Conservation (phyloP, 352 stramenopile species). For the Phytophthora ohioensis region DNA sequence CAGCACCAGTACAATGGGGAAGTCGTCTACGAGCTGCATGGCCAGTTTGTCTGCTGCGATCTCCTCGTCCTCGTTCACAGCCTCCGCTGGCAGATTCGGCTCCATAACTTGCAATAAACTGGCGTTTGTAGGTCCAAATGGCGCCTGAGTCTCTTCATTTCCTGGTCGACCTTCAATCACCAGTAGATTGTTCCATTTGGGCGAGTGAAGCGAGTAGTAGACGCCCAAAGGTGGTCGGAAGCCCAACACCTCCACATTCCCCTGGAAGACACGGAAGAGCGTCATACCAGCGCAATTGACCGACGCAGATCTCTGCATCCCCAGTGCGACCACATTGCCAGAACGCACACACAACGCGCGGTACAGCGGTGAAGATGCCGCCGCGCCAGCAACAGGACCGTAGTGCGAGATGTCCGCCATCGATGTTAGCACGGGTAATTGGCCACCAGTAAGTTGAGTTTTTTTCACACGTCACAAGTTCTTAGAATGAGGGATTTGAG, state of each 20-base stretch:
- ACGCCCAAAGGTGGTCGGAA: constrained; percentile 71
- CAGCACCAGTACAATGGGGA: constrained; percentile 81
- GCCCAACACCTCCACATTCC: constrained; percentile 73
- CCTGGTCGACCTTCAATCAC: constrained; percentile 56
- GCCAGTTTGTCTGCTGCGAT: constrained; percentile 74
- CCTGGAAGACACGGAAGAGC: constrained; percentile 85
- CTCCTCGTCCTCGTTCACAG: constrained; percentile 73
- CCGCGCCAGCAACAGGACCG: constrained; percentile 10
- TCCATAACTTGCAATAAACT: constrained; percentile 59
- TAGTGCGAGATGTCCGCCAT: constrained; percentile 31
- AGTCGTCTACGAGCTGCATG: constrained; percentile 62
- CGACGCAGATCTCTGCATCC: constrained; percentile 53
- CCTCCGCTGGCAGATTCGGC: constrained; percentile 35
- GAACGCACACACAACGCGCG: constrained; percentile 59
- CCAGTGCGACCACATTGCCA: constrained; percentile 72
- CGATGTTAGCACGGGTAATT: constrained; percentile 6
- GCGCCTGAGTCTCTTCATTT: constrained; percentile 54
- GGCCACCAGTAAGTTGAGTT: constrained; percentile 23
- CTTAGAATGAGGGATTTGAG: constrained; percentile 7
- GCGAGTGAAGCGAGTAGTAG: constrained; percentile 86
- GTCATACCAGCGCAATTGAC: constrained; percentile 82
- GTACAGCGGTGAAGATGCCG: constrained; percentile 35
- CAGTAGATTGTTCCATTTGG: constrained; percentile 82
- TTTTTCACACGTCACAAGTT: constrained; percentile 39
- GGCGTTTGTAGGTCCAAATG: constrained; percentile 56